Evolutionary conservation across 306 rosid species (phyloP).

Genomic region (Dryas octopetala): DNA sequence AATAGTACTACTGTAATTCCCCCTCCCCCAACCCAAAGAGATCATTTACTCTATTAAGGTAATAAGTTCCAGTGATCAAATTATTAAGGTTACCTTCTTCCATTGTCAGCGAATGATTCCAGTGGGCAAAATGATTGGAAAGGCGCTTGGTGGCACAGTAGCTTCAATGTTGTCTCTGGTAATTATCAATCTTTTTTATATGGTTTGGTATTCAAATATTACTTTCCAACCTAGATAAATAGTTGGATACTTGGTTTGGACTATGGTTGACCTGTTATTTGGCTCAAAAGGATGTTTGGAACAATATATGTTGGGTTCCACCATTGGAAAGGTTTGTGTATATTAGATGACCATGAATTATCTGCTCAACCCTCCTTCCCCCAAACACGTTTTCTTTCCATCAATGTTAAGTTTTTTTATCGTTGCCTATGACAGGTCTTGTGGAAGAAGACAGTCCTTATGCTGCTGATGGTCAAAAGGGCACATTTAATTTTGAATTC

Average conservation of each 20-base stretch:
- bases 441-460: constrained; percentile 83
- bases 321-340: neutral
- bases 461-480: constrained; percentile 65
- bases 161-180: constrained; percentile 81
- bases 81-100: constrained; percentile 25
- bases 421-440: constrained; percentile 55
- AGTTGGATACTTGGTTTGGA: too few species aligned
- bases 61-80: neutral
- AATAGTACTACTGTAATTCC: too few species aligned
- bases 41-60: neutral
- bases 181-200: constrained; percentile 26
- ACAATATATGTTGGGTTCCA: neutral
- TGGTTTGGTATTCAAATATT: constrained; percentile 4
- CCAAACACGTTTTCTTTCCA: neutral
- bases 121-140: constrained; percentile 92
- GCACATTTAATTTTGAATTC: constrained; percentile 83
- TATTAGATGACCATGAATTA: neutral
- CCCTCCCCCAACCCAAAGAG: too few species aligned
- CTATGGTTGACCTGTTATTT: neutral
- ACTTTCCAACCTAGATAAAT: constrained; percentile 12
- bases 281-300: neutral
- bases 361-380: neutral
- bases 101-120: constrained; percentile 70
- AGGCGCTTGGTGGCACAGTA: constrained; percentile 99
- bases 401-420: neutral